Conservation (phyloP, 1,284 basidiomycete species). For the Ceratobasidium sp. region DNA sequence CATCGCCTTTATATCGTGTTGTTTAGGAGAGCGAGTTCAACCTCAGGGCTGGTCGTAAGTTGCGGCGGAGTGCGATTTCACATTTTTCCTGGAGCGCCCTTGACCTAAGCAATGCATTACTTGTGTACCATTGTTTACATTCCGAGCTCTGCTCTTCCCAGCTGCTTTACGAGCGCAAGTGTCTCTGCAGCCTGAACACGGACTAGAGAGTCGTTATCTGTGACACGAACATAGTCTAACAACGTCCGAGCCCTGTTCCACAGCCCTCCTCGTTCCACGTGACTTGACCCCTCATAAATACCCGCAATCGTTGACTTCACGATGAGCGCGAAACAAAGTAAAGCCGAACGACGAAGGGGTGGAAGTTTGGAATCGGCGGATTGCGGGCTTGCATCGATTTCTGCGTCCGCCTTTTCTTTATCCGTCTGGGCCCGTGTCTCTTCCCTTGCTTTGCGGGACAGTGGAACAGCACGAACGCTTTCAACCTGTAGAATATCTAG, state of each 20-base stretch:
- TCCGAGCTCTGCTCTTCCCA: slow-evolving; percentile 53
- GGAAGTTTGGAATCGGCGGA: slow-evolving; percentile 77
- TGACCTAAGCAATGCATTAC: slow-evolving; percentile 20
- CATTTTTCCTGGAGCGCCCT: slow-evolving; percentile 6
- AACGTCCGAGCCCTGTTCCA: slow-evolving; percentile 72
- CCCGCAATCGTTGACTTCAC: slow-evolving; percentile 61
- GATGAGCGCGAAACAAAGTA: slow-evolving; percentile 81
- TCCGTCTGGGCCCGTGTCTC: slow-evolving; percentile 37
- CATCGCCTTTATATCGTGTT: slow-evolving; percentile 23
- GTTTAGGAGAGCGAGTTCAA: slow-evolving; percentile 35
- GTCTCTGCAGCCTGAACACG: slow-evolving; percentile 85
- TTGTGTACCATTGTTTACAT: slow-evolving; percentile 35
- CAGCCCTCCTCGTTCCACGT: slow-evolving; percentile 53
- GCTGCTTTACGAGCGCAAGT: slow-evolving; percentile 67
- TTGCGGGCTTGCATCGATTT: slow-evolving; percentile 70
- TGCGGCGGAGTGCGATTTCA: slow-evolving; percentile 30
- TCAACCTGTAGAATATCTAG: slow-evolving; percentile 86
- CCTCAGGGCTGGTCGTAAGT: slow-evolving; percentile 37
- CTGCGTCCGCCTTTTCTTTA: slow-evolving; percentile 22
- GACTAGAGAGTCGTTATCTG: slow-evolving; percentile 80
- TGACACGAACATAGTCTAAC: slow-evolving; percentile 76
- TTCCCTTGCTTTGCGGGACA: slow-evolving; percentile 21
- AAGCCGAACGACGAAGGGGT: slow-evolving; percentile 81
- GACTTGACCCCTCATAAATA: slow-evolving; percentile 49
- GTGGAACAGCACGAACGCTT: slow-evolving; percentile 59